Evolutionary conservation across 1,284 basidiomycete species (phyloP).

Genomic region (Mycena citricolor): DNA sequence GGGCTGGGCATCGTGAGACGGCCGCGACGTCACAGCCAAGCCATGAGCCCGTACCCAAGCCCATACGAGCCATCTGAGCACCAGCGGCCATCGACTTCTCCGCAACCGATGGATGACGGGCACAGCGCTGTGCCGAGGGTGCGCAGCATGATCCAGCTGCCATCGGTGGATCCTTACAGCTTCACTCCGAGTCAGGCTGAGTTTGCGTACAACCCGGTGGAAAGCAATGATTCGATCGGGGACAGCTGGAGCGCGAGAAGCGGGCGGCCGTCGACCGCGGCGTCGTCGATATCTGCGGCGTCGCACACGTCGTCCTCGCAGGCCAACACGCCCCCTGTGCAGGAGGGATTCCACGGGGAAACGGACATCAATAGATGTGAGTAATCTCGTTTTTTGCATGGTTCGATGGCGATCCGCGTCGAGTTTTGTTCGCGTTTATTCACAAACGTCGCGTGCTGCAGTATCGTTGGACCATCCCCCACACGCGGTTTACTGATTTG

Average conservation of each 20-base stretch:
- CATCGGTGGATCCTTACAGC: slow-evolving; percentile 64
- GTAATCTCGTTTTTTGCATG: slow-evolving; percentile 37
- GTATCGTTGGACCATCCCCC: slow-evolving; percentile 9
- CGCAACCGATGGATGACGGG: slow-evolving; percentile 62
- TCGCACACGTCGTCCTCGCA: slow-evolving; percentile 72
- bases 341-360: slow-evolving; percentile 53
- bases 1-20: slow-evolving; percentile 60
- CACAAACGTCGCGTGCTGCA: slow-evolving; percentile 17
- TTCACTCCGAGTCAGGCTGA: slow-evolving; percentile 67
- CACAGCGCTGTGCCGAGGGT: slow-evolving; percentile 59
- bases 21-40: slow-evolving; percentile 74
- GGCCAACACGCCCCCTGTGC: slow-evolving; percentile 77
- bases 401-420: no score
- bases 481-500: slow-evolving; percentile 45
- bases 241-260: slow-evolving; percentile 45
- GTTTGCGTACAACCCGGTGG: slow-evolving; percentile 65
- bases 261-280: slow-evolving; percentile 70
- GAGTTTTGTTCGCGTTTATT: slow-evolving; percentile 5
- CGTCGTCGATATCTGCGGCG: slow-evolving; percentile 68
- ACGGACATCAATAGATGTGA: slow-evolving; percentile 79
- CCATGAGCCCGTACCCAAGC: slow-evolving; percentile 78
- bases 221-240: slow-evolving; percentile 44
- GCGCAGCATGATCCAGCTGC: slow-evolving; percentile 76
- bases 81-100: slow-evolving; percentile 63
- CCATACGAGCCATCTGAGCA: slow-evolving; percentile 72